Evolutionary conservation across 2,329 filamentous ascomycete genomes (phyloP).

Genomic region (Ustulina deusta): DNA sequence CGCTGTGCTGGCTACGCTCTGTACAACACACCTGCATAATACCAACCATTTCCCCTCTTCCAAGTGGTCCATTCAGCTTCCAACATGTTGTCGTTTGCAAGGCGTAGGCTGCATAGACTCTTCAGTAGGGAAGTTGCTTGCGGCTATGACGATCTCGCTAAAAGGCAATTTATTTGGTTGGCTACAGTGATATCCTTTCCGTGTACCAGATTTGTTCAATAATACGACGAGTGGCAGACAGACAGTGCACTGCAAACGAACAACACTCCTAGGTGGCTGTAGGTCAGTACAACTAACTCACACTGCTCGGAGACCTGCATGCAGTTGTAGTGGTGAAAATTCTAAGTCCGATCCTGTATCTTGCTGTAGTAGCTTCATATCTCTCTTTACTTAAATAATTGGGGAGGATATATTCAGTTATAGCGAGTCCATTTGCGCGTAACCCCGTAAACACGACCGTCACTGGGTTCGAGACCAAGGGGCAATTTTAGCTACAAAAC

Average conservation of each 20-base stretch:
- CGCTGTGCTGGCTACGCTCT: neutral
- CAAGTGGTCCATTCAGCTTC: constrained; percentile 14
- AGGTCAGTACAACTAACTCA: neutral
- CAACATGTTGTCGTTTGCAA: constrained; percentile 1
- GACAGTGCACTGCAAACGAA: too few species aligned
- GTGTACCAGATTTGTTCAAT: too few species aligned
- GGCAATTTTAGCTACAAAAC: neutral
- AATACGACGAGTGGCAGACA: neutral
- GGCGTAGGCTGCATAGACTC: neutral
- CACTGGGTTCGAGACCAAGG: neutral
- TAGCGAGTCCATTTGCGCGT: neutral
- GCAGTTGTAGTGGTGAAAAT: neutral
- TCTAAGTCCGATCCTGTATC: neutral
- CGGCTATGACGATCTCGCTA: neutral
- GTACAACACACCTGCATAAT: neutral
- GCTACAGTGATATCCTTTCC: neutral
- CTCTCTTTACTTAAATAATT: neutral
- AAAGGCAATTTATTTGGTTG: neutral
- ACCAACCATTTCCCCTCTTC: neutral
- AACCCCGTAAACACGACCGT: too few species aligned
- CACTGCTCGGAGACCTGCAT: neutral
- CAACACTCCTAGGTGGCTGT: neutral
- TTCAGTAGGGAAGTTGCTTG: neutral
- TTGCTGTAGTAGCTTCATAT: neutral
- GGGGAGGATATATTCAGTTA: neutral